phyloP scores from a whole-genome alignment of 768 basidiomycete genomes.

The Suillus sp. region DNA sequence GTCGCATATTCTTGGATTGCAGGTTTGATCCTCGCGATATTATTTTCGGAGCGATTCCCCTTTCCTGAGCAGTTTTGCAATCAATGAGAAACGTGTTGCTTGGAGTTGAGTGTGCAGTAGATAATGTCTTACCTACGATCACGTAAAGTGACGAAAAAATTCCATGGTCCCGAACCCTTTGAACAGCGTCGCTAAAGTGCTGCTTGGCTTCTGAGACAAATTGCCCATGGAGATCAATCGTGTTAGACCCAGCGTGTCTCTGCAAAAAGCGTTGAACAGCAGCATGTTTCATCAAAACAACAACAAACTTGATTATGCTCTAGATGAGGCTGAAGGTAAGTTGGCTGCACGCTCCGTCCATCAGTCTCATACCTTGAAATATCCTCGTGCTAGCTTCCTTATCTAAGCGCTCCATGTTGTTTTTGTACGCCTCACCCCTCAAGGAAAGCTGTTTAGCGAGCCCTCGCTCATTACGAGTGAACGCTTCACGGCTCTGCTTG shows the following conservation, averaged over 20 bases:
- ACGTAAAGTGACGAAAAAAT: conserved; percentile 60
- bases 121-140: conserved; percentile 68
- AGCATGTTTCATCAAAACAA: not conserved
- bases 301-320: conserved; percentile 14
- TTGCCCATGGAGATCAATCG: conserved; percentile 83
- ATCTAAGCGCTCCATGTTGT: conserved; percentile 72
- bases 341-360: not conserved
- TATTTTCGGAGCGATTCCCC: conserved; percentile 77
- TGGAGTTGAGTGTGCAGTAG: not conserved
- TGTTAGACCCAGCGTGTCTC: conserved; percentile 47
- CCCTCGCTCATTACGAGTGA: conserved; percentile 65
- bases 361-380: conserved; percentile 58
- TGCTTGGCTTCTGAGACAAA: conserved; percentile 88
- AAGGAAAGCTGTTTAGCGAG: conserved; percentile 76
- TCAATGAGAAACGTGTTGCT: too few relatives aligned
- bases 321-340: not conserved
- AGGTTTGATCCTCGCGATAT: conserved; percentile 80
- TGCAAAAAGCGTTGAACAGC: not conserved
- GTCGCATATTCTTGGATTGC: conserved; percentile 81
- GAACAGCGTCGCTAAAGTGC: conserved; percentile 65
- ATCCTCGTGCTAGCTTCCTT: conserved; percentile 81
- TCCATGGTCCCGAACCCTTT: conserved; percentile 57
- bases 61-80: conserved; percentile 49
- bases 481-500: conserved; percentile 68
- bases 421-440: conserved; percentile 74